phyloP scores from a whole-genome alignment of 1,284 basidiomycete genomes.

The Papiliotrema fonsecae region DNA sequence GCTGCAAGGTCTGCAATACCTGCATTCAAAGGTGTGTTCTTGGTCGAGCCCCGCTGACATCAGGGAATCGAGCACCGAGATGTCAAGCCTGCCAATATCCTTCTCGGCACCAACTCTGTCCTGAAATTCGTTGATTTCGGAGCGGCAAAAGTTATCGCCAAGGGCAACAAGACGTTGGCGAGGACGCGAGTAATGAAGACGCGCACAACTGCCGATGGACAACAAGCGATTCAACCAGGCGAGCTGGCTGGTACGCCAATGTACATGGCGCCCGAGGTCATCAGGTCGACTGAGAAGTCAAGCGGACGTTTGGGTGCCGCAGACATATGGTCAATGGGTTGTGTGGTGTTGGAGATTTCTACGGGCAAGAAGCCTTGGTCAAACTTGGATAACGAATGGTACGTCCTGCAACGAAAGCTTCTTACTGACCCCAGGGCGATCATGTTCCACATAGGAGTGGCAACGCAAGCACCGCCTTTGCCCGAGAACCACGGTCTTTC shows the following conservation, averaged over 20 bases:
- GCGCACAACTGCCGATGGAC: slow-evolving; percentile 46
- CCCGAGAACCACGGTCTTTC: slow-evolving; percentile 88
- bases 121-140: slow-evolving; percentile 99
- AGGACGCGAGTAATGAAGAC: slow-evolving; percentile 49
- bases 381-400: slow-evolving; percentile 99
- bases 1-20: slow-evolving; percentile 89
- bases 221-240: slow-evolving; percentile 51
- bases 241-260: slow-evolving; percentile 96
- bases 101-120: slow-evolving; percentile 79
- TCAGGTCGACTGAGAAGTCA: slow-evolving; percentile 71
- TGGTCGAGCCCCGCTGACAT: background rate
- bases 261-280: slow-evolving; percentile 99
- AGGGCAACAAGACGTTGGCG: slow-evolving; percentile 83
- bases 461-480: slow-evolving; percentile 91
- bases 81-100: slow-evolving; percentile 98
- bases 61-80: slow-evolving; percentile 87
- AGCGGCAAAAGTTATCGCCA: slow-evolving; percentile 94
- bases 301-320: slow-evolving; percentile 81
- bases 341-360: slow-evolving; percentile 92
- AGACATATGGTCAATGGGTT: slow-evolving; percentile 94
- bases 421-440: slow-evolving; percentile 64
- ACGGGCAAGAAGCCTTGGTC: slow-evolving; percentile 98
- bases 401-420: slow-evolving; percentile 28
- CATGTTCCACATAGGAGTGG: slow-evolving; percentile 99
- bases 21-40: slow-evolving; percentile 64